Percentiles rank a stretch among this genome's conserved stretches.
Evolutionary conservation across 306 rosid genomes (phyloP).

Genomic region (Vicia villosa): DNA sequence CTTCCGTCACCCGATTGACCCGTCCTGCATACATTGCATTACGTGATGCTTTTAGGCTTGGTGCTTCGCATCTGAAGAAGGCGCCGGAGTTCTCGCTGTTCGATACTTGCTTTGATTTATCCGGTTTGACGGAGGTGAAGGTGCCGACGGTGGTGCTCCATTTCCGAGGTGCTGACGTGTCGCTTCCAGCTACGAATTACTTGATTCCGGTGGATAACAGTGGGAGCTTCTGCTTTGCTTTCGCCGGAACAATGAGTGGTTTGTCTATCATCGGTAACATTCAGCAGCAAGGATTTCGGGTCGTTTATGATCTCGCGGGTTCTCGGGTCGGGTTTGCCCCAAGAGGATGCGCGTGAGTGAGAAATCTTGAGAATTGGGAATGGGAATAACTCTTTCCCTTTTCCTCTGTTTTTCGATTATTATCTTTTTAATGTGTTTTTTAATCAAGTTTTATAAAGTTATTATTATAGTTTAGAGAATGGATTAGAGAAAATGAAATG

Average conservation of each 20-base stretch:
- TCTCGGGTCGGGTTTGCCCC: conserved; percentile 92
- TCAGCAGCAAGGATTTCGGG: conserved; percentile 96
- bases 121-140: conserved; percentile 72
- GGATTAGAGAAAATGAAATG: conserved; percentile 6
- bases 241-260: conserved; percentile 85
- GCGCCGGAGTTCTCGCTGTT: conserved; percentile 86
- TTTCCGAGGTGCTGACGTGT: conserved; percentile 74
- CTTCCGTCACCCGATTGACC: conserved; percentile 83
- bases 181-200: conserved; percentile 81
- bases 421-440: conserved; percentile 3
- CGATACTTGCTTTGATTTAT: conserved; percentile 85
- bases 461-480: conserved; percentile 26
- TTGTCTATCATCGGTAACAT: conserved; percentile 91
- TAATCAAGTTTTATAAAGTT: neutral
- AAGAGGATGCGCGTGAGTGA: conserved; percentile 64
- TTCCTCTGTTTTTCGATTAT: conserved; percentile 13
- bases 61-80: conserved; percentile 58
- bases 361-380: conserved; percentile 8
- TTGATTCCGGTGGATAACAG: conserved; percentile 81
- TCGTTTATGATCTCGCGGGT: conserved; percentile 67
- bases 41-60: conserved; percentile 67
- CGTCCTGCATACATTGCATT: conserved; percentile 69
- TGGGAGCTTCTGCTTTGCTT: conserved; percentile 91
- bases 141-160: conserved; percentile 90
- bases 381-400: conserved; percentile 35